Evolutionary conservation across 805 yeast species (phyloP), one percentile per base, ranked within the genome.

Genomic region (Starmerella apis): DNA sequence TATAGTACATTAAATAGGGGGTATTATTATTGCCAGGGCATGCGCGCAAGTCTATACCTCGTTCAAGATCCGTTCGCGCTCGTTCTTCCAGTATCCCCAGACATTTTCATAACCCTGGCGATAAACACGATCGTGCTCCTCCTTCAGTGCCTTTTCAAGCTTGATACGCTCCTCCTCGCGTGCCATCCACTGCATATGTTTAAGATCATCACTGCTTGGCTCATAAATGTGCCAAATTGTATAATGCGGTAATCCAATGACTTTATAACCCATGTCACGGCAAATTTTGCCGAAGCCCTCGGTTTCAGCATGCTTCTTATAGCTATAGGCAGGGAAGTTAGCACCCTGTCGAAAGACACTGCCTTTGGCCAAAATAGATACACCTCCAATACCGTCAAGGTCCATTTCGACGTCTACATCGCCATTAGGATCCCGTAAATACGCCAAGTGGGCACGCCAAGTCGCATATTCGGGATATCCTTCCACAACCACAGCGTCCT

Each of bases 151-250:
- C 36, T 59, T 62, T 50, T 70, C 71, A 50, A 57, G 55, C 41
- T 66, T 68, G 46, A 61, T 61, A 14, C 70, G 63, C 53, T 66
- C 61, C 49, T 69, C 70, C 53, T 70, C 72, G 48, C 65, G 64
- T 13, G 70, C 71, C 73, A 69, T 69, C 65, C 70, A 68, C 52
- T 66, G 68, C 72, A 70, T 71, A 61, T 84, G 87, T 65, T 81
- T 79, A 68, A 90, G 72, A 71, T 90, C 98, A 65, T 90, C 97
- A 22, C 81, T 77, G 8, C 94, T 83, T 18, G 98, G 98, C 70
- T 90, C 97, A 67, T 90, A 90, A 55, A 88, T 83, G 66, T 87
- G 96, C 97, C 98, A 90, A 50, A 90, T 83, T 36, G 87, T 94
- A 65, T 90, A 90, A 68, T 92, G 96, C 9, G 97, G 96, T 59